Percentiles rank a stretch among this genome's conserved stretches.
These are phyloP conservation scores for Saccharomycopsis capsularis DNA, from an alignment of 805 yeast genomes.

Conservation along the genomic window DNA sequence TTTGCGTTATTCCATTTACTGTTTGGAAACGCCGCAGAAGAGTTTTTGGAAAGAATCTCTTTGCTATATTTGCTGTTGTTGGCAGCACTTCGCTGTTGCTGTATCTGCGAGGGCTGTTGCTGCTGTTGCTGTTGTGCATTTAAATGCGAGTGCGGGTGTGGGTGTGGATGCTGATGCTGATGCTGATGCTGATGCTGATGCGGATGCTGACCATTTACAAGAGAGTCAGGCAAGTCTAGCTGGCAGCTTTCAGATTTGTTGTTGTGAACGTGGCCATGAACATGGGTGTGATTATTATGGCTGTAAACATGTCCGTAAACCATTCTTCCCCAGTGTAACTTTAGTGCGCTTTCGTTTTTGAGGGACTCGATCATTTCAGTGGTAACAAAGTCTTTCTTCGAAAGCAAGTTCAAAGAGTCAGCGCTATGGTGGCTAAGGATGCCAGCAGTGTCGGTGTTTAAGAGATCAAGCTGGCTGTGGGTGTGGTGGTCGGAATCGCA, in stretches of 20 bases:
- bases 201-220: not conserved
- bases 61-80: too few relatives aligned
- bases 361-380: conserved; percentile 18
- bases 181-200: too few relatives aligned
- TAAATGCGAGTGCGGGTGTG: too few relatives aligned
- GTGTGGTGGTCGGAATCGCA: not conserved
- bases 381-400: conserved; percentile 10
- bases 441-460: not conserved
- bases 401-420: not conserved
- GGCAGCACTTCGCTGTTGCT: not conserved
- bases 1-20: too few relatives aligned
- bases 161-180: too few relatives aligned
- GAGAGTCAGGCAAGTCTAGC: conserved; percentile 9
- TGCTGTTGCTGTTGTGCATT: not conserved
- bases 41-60: too few relatives aligned
- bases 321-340: conserved; percentile 31
- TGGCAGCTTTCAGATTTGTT: conserved; percentile 31
- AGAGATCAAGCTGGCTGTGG: not conserved
- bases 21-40: too few relatives aligned
- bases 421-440: not conserved
- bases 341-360: conserved; percentile 15
- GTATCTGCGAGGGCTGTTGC: not conserved
- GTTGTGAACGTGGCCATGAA: conserved; percentile 44
- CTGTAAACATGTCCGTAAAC: conserved; percentile 45
- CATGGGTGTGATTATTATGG: conserved; percentile 42